phyloP scores from a whole-genome alignment of 1,284 basidiomycete species.

The Sanghuangporus baumii region DNA sequence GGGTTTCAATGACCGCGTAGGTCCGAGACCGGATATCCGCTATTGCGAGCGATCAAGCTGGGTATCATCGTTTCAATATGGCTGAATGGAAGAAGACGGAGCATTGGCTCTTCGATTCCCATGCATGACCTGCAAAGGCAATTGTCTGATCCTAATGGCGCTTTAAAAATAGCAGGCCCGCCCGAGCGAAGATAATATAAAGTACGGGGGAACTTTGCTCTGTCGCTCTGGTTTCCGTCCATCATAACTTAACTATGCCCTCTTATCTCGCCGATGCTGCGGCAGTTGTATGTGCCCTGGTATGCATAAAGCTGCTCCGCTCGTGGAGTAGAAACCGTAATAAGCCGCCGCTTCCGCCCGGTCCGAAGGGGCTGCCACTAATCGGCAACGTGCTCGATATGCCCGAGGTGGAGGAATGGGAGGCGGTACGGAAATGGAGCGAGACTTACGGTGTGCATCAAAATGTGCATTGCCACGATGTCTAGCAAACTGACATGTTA shows the following conservation, averaged over 20 bases:
- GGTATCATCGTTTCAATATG: too few species aligned
- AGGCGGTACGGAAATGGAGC: constrained; percentile 17
- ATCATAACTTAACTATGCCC: neutral
- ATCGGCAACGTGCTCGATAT: constrained; percentile 20
- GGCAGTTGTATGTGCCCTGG: neutral
- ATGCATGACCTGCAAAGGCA: neutral
- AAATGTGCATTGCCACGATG: constrained; percentile 36
- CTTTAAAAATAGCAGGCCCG: neutral
- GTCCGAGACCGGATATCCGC: too few species aligned
- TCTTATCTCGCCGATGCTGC: neutral
- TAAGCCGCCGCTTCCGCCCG: constrained; percentile 13
- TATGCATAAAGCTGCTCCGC: neutral
- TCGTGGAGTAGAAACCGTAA: neutral
- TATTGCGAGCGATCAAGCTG: too few species aligned
- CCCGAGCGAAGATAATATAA: neutral
- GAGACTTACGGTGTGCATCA: constrained; percentile 17
- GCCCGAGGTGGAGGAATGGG: constrained; percentile 17
- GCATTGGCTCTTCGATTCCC: neutral
- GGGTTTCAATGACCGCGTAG: too few species aligned
- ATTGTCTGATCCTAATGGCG: neutral
- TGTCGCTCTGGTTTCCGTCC: neutral
- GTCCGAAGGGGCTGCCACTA: constrained; percentile 19
- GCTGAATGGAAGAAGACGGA: too few species aligned
- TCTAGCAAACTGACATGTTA: constrained; percentile 36
- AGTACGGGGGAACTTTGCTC: neutral